phyloP scores from a whole-genome alignment of 139 green algal genomes.

The Diplosphaera chodatii region DNA sequence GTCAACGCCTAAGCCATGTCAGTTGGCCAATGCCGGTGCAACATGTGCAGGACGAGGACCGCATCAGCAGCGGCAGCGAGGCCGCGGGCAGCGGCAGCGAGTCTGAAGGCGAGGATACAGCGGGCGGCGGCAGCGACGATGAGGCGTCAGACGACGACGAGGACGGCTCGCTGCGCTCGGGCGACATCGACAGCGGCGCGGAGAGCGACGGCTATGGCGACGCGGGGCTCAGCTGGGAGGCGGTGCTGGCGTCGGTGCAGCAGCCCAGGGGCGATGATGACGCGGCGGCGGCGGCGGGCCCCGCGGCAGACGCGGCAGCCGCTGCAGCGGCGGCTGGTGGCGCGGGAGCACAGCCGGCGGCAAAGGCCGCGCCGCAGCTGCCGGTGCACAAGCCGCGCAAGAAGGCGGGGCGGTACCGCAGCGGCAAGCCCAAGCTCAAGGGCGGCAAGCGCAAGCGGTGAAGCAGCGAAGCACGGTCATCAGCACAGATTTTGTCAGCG shows the following conservation, averaged over 20 bases:
- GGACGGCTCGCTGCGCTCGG: constrained; percentile 9
- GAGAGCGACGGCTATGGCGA: constrained; percentile 76
- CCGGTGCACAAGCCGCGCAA: neutral
- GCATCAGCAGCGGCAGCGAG: neutral
- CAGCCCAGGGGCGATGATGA: too few species aligned
- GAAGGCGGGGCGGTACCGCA: neutral
- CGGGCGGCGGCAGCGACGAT: constrained; percentile 1
- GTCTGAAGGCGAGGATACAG: constrained; percentile 7
- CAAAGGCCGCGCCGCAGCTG: too few species aligned
- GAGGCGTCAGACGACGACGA: too few species aligned
- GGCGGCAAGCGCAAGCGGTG: neutral
- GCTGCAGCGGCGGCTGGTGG: too few species aligned
- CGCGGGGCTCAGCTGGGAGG: constrained; percentile 79
- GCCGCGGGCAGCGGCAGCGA: neutral
- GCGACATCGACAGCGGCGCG: constrained; percentile 33
- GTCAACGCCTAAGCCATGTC: too few species aligned
- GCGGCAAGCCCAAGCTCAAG: neutral
- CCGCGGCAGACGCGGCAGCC: too few species aligned
- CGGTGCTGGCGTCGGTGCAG: constrained; percentile 68
- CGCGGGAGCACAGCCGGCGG: too few species aligned
- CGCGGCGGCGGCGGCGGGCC: too few species aligned
- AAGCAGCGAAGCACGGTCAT: too few species aligned
- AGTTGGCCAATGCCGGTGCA: too few species aligned
- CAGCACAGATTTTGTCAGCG: too few species aligned
- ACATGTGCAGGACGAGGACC: neutral